Evolutionary conservation across 2,329 filamentous ascomycete genomes (phyloP), one percentile per base, ranked within the genome.

Genomic region (Fusarium sororula): DNA sequence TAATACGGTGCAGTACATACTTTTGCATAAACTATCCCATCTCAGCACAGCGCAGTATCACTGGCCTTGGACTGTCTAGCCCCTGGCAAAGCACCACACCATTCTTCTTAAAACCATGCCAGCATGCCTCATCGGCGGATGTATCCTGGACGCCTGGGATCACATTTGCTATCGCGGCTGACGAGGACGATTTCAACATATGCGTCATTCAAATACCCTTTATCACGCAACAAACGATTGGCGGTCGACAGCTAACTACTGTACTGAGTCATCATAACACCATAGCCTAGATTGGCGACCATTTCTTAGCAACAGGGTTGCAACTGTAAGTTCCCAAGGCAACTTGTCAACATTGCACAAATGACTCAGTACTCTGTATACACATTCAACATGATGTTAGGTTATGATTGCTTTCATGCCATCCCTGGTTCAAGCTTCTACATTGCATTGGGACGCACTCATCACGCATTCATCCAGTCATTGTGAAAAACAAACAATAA

Each of bases 91-190:
- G 68, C 50, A 65, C 39, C 60, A 70, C 51, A 57, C 63, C 63
- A 70, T 70, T 54, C 44, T 38, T 45, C 35, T 45, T 24, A 28
- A 39, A 55, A 59, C 65, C 62, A 63, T 56, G 39, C 66, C 65
- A 68, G 53, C 62, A 65, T 56, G 37, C 66, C 65, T 70, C 66
- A 61, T 45, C 58, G 22, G 22, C 30, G 32, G 54, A 38, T 44
- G 45, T 50, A 66, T 60, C 68, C 69, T 50, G 63, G 55, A 68
- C 68, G n/a, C 48, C 30, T 45, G 59, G 70, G 68, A 65, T 72
- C 66, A 63, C 58, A 63, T 67, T 60, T 66, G 51, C 57, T 70
- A 66, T 62, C 66, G 62, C 55, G 64, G 68, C 55, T 67, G 66
- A 69, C 66, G 48, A 72, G 54, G 67, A 51, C 64, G 22, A 55